A percentile compares a stretch with the other conserved stretches of the same genome.
Evolutionary conservation across 768 basidiomycete species (phyloP).

Genomic region (Macrolepiota fuliginosa): DNA sequence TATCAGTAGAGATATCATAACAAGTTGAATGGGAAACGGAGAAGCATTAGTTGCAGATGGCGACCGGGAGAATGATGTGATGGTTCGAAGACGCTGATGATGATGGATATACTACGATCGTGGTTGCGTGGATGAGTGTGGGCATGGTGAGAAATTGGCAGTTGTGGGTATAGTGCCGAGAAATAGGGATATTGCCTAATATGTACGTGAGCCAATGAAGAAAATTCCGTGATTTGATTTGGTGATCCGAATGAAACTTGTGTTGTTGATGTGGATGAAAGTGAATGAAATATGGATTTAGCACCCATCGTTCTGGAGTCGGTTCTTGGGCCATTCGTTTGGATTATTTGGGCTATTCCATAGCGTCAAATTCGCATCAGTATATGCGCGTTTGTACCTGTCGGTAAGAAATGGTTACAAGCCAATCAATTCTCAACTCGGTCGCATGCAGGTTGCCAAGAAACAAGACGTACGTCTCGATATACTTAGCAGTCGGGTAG

Average conservation of each 20-base stretch:
- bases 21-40: background rate
- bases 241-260: background rate
- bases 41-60: background rate
- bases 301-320: conserved; percentile 19
- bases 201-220: background rate
- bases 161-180: background rate
- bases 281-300: too few relatives aligned
- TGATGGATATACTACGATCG: background rate
- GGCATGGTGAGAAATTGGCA: conserved; percentile 2
- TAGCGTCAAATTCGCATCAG: conserved; percentile 39
- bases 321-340: conserved; percentile 40
- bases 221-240: conserved; percentile 5
- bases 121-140: background rate
- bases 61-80: background rate
- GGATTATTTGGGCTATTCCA: conserved; percentile 31
- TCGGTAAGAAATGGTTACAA: background rate
- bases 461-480: conserved; percentile 50
- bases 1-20: conserved; percentile 9
- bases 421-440: background rate
- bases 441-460: background rate
- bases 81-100: background rate
- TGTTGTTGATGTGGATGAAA: background rate
- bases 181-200: background rate
- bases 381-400: conserved; percentile 38
- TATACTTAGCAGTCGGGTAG: conserved; percentile 77